A percentile compares a stretch with the other conserved stretches of the same genome.
Conservation (phyloP, 345 rosid genomes). For the Trapa bicornis region DNA sequence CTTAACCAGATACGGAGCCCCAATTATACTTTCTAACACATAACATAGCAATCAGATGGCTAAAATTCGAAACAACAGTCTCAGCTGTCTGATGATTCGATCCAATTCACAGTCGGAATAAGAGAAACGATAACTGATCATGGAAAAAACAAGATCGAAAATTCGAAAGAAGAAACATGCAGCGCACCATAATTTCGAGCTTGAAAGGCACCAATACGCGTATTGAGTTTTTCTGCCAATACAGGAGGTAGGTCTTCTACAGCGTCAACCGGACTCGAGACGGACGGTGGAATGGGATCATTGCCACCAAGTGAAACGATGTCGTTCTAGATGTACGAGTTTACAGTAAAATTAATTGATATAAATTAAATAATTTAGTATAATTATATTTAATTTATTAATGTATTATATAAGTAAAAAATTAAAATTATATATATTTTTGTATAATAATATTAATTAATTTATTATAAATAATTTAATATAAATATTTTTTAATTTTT, state of each 20-base stretch:
- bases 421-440: no score
- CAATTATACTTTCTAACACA: not conserved
- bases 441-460: no score
- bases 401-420: no score
- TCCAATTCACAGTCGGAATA: not conserved
- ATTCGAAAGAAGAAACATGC: not conserved
- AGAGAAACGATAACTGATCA: no score
- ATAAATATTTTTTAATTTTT: no score
- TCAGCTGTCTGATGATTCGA: not conserved
- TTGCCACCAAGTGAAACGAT: no score
- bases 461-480: no score
- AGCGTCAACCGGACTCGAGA: not conserved
- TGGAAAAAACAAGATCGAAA: not conserved
- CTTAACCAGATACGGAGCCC: not conserved
- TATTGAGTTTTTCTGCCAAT: not conserved
- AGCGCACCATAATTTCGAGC: not conserved
- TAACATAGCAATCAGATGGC: not conserved
- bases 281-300: no score
- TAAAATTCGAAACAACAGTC: not conserved
- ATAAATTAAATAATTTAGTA: no score
- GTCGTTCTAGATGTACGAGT: no score
- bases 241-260: not conserved
- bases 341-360: no score
- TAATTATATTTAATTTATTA: no score
- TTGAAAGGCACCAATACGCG: not conserved